phyloP scores from a whole-genome alignment of 139 green algal species.

The Auxenochlorella pyrenoidosa region DNA sequence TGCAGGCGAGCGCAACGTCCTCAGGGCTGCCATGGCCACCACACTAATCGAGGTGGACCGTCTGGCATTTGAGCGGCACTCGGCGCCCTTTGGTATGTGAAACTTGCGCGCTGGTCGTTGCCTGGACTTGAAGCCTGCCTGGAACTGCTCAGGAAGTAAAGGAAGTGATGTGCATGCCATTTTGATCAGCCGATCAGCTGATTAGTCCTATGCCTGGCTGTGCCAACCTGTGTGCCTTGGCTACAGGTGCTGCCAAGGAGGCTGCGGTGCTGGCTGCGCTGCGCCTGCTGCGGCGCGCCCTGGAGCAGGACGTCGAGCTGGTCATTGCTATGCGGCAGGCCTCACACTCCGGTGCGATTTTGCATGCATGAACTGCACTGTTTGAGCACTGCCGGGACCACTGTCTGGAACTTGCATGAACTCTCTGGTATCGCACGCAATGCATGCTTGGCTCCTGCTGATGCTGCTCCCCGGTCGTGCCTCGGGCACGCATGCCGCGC shows the following conservation, averaged over 20 bases:
- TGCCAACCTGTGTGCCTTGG: background rate
- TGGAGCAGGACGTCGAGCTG: slow-evolving; percentile 55
- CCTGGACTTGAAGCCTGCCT: no score
- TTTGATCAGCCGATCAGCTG: no score
- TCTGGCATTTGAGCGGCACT: slow-evolving; percentile 49
- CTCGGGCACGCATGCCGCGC: no score
- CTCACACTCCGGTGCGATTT: background rate
- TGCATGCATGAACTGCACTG: background rate
- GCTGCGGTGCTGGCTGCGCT: slow-evolving; percentile 62
- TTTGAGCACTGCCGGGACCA: no score
- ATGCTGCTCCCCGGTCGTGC: no score
- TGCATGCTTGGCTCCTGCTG: no score
- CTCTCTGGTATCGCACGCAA: no score
- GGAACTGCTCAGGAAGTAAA: no score
- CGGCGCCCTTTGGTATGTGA: slow-evolving; percentile 11
- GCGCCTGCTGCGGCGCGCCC: slow-evolving; percentile 59
- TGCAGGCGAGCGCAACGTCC: slow-evolving; percentile 37
- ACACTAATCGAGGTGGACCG: slow-evolving; percentile 54
- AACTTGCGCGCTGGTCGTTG: background rate
- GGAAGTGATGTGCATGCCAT: no score
- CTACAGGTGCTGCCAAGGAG: slow-evolving; percentile 45
- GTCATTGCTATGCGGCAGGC: slow-evolving; percentile 3
- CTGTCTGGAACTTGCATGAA: no score
- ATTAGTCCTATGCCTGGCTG: no score
- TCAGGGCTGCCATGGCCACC: slow-evolving; percentile 52